Percentiles rank a stretch among this genome's conserved stretches.
phyloP scores from a whole-genome alignment of 1,284 basidiomycete genomes.

The Ganoderma lucidum region DNA sequence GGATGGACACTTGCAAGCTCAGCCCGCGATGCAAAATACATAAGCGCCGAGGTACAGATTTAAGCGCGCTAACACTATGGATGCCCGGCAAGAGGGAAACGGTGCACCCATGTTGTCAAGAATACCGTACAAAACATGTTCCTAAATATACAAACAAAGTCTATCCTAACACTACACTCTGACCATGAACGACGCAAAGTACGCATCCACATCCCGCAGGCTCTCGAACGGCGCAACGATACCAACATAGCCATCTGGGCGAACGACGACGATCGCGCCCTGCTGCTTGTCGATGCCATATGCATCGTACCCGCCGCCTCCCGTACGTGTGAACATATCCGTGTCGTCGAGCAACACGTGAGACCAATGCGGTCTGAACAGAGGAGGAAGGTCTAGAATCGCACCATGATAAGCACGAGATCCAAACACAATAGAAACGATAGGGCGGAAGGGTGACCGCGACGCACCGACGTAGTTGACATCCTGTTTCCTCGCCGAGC shows the following conservation, averaged over 20 bases:
- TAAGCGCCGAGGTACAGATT: not conserved
- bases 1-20: not conserved
- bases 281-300: constrained; percentile 59
- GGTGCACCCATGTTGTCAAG: not conserved
- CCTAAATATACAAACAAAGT: not conserved
- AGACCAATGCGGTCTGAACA: constrained; percentile 70
- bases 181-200: constrained; percentile 56
- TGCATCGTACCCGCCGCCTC: constrained; percentile 52
- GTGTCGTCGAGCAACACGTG: constrained; percentile 52
- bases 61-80: not conserved
- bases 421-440: not conserved
- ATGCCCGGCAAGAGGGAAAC: too few relatives aligned
- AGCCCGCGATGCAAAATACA: not conserved
- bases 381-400: constrained; percentile 49
- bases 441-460: not conserved
- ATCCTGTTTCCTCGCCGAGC: constrained; percentile 52
- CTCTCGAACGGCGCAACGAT: constrained; percentile 59
- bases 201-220: constrained; percentile 52
- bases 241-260: constrained; percentile 81
- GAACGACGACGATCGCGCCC: constrained; percentile 71
- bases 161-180: not conserved
- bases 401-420: too few relatives aligned
- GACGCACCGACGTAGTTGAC: constrained; percentile 48
- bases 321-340: constrained; percentile 43
- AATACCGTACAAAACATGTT: not conserved